These are phyloP conservation scores for Pseudogymnoascus sp. DNA, from an alignment of 2,329 filamentous ascomycete species.

Conservation along the genomic window DNA sequence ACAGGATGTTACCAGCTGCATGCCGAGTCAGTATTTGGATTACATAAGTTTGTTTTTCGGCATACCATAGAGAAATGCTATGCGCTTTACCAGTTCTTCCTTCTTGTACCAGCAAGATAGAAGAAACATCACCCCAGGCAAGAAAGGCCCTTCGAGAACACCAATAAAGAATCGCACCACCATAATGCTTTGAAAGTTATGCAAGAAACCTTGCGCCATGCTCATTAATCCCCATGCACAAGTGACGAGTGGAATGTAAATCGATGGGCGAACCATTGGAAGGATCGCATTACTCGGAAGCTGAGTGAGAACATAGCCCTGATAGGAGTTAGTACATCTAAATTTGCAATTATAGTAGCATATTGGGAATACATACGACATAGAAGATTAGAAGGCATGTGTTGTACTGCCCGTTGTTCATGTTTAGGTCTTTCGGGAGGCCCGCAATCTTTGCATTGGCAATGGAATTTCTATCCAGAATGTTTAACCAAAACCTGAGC, in stretches of 20 bases:
- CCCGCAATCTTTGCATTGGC: constrained; percentile 12
- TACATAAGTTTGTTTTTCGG: neutral
- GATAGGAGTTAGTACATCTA: neutral
- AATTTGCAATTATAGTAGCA: neutral
- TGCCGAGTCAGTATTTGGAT: neutral
- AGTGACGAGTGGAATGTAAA: constrained; percentile 22
- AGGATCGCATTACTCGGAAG: constrained; percentile 21
- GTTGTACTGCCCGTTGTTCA: constrained; percentile 17
- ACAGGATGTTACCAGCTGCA: constrained; percentile 47
- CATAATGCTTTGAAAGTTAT: constrained; percentile 18
- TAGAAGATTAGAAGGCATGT: constrained; percentile 19
- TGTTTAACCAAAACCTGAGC: constrained; percentile 12
- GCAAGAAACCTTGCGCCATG: constrained; percentile 19
- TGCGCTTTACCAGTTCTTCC: constrained; percentile 21
- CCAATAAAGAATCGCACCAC: constrained; percentile 19
- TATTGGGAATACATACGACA: constrained; percentile 10
- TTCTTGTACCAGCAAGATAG: constrained; percentile 24
- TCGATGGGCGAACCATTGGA: constrained; percentile 20
- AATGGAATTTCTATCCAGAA: constrained; percentile 13
- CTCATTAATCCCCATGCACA: constrained; percentile 20
- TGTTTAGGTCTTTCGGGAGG: constrained; percentile 9
- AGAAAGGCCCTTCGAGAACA: constrained; percentile 19
- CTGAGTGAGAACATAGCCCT: constrained; percentile 12
- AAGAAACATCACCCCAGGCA: constrained; percentile 16
- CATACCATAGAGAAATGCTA: constrained; percentile 23